A percentile compares a stretch with the other conserved stretches of the same genome.
phyloP scores from a whole-genome alignment of 2,329 filamentous ascomycete species.

The Aureobasidium musti region DNA sequence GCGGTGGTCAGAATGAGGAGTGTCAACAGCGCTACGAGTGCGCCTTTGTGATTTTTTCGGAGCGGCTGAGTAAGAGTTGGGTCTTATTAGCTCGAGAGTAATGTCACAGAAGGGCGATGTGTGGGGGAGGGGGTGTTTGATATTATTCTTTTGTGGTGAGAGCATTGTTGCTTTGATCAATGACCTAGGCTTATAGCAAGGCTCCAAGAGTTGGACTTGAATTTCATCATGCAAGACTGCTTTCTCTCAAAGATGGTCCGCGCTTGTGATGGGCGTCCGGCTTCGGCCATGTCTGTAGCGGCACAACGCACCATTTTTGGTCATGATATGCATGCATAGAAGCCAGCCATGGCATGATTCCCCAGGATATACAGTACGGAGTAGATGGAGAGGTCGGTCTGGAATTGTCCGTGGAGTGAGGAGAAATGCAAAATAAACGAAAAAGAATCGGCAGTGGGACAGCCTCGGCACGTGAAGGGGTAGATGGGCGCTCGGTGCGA shows the following conservation, averaged over 20 bases:
- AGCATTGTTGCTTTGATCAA: not conserved
- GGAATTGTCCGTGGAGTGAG: not conserved
- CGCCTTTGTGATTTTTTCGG: not conserved
- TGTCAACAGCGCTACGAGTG: constrained; percentile 1
- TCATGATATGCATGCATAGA: not conserved
- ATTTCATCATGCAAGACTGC: too few species aligned
- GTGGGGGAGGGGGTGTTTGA: not conserved
- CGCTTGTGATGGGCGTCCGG: not conserved
- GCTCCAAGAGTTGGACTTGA: too few species aligned
- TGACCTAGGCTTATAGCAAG: too few species aligned
- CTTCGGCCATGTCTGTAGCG: not conserved
- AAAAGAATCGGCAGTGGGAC: not conserved
- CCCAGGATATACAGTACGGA: not conserved
- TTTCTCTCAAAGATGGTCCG: not conserved
- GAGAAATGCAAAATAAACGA: not conserved
- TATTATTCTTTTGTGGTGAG: not conserved
- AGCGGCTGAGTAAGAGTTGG: not conserved
- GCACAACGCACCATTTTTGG: not conserved
- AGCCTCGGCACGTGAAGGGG: constrained; percentile 6
- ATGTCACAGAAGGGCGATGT: not conserved
- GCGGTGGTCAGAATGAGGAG: constrained; percentile 7
- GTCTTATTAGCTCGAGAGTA: not conserved
- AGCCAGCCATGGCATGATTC: not conserved
- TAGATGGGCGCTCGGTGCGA: not conserved
- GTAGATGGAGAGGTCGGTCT: not conserved